Evolutionary conservation across 2,329 filamentous ascomycete species (phyloP), one percentile per base, ranked within the genome.

Genomic region (Claviceps digitariae): DNA sequence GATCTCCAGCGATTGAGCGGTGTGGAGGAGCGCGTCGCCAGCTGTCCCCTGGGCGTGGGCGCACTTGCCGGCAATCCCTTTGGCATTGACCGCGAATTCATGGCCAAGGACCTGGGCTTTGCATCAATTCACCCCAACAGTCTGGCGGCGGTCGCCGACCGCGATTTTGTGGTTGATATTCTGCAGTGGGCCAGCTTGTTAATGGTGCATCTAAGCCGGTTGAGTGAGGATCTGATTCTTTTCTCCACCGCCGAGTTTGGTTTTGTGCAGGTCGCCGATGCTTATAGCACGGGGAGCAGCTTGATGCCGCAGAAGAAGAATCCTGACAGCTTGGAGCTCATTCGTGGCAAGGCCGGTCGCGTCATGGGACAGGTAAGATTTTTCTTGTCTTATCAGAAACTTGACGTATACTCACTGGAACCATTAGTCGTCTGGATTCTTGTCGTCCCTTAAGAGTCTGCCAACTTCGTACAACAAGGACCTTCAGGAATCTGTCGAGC

Each of bases 151-250:
- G 83, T 86, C 8, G 82, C 73, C 10, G 84, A 88, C 63, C 77
- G 85, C 13, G 85, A 89, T 62, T 89, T 87, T 58, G 77, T 86
- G 5, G 76, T 84, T 58, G 85, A 89, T 67, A 82, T 79, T 2
- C 77, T 89, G 67, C 52, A 54, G 17, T 54, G 47, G 47, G 27
- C 50, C 3, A 52, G 50, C 43, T 25, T 52, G 13, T n/a, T 52
- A 21, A 58, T 55, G 58, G 12, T 55, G 59, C 1, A 63, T 62
- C 43, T 52, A 17, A 52, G 50, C 31, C 50, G 44, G 1, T 31
- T 51, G 27, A 44, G 38, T 41, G 49, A 51, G 40, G 49, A 45
- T 25, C 20, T 51, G 38, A 51, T 51, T 3, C 40, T 51, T 4
- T 51, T 51, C 49, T 51, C 49, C 13, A 51, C 27, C 3, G 49